Percentiles rank a stretch among this genome's conserved stretches.
Conservation (phyloP, 148 eudicot species). For the Chenopodium suecicum region DNA sequence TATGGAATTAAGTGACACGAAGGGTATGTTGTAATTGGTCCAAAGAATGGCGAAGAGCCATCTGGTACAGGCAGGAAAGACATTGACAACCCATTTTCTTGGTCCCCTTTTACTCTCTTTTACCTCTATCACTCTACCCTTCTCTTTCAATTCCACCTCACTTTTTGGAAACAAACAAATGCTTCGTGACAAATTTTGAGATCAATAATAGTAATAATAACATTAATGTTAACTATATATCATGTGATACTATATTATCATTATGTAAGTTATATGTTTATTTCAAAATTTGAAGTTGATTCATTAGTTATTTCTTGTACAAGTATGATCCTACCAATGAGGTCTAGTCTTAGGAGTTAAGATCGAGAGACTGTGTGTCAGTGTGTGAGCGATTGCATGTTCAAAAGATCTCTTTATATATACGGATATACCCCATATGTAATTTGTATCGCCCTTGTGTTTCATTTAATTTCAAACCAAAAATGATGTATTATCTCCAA, state of each 20-base stretch:
- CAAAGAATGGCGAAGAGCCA: conserved; percentile 22
- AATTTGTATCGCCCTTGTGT: too few species aligned
- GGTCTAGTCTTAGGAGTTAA: too few species aligned
- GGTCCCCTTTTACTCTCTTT: conserved; percentile 19
- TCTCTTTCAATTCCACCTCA: conserved; percentile 25
- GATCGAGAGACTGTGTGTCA: too few species aligned
- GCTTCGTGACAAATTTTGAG: conserved; percentile 19
- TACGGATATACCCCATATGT: too few species aligned
- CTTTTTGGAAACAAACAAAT: conserved; percentile 12
- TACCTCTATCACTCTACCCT: conserved; percentile 3
- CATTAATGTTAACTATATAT: too few species aligned
- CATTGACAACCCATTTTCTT: conserved; percentile 31
- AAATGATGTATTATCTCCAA: too few species aligned
- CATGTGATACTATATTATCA: background rate
- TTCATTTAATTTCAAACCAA: too few species aligned
- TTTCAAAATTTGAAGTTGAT: background rate
- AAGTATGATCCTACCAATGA: too few species aligned
- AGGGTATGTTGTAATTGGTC: background rate
- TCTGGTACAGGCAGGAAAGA: conserved; percentile 26
- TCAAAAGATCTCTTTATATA: too few species aligned
- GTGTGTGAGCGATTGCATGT: too few species aligned
- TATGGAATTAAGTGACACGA: background rate
- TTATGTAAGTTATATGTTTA: too few species aligned
- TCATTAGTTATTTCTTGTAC: background rate
- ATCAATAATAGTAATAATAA: background rate